Evolutionary conservation across 148 eudicot species (phyloP).

Genomic region (Polygonum maritimum): DNA sequence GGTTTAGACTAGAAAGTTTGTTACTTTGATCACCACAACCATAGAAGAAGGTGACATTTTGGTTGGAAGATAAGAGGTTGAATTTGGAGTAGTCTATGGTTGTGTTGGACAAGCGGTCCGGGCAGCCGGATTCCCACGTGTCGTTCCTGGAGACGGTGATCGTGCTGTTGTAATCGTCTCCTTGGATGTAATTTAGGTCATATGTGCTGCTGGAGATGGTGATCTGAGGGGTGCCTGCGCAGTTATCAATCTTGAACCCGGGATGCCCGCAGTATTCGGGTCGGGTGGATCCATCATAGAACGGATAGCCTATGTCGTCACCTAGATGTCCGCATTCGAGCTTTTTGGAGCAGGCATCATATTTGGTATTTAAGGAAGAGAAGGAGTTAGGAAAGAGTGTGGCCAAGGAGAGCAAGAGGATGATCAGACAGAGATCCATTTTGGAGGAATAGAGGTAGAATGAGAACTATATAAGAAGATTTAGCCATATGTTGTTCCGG

Average conservation of each 20-base stretch:
- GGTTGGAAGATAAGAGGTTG: no score
- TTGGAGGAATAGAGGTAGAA: neutral
- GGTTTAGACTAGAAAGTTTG: neutral
- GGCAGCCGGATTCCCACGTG: neutral
- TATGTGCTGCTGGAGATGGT: neutral
- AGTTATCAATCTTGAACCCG: neutral
- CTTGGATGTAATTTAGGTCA: neutral
- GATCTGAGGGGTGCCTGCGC: neutral
- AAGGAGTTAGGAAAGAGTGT: neutral
- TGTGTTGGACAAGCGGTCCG: neutral
- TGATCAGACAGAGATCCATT: neutral
- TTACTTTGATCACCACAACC: no score
- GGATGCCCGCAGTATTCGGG: neutral
- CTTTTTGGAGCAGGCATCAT: neutral
- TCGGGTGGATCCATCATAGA: neutral
- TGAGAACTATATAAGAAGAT: no score
- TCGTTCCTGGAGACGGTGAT: neutral
- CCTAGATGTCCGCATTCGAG: neutral
- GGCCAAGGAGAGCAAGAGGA: neutral
- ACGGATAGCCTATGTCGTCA: neutral
- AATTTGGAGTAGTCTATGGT: neutral
- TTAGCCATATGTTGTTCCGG: no score
- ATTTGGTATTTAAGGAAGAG: neutral
- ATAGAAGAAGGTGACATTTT: no score
- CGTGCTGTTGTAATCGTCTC: neutral